Evolutionary conservation across 2,329 filamentous ascomycete genomes (phyloP), one percentile per base, ranked within the genome.

Genomic region (Gliomastix tumulicola): DNA sequence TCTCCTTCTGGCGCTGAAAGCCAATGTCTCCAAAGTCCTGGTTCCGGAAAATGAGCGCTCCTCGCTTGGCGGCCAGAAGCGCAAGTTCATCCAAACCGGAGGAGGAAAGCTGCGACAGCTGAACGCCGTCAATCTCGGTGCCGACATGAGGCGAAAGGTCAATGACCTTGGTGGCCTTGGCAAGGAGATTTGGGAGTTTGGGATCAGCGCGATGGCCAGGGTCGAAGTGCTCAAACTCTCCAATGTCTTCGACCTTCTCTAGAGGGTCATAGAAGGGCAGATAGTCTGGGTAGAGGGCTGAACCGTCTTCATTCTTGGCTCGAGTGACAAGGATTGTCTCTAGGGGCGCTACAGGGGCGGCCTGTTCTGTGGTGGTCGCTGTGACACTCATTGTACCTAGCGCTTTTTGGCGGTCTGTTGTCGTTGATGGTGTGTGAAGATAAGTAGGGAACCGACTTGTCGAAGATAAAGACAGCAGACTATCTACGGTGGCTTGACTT

Each of bases 171-270:
- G 41, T 43, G n/a, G 32, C 36, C 27, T 41, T 37, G 13, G 49
- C 34, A 12, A 56, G 40, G 7, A 56, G 48, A 33, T 50, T 49
- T 3, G 41, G 32, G 47, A 54, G 54, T 19, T 39, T 42, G 41
- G 28, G 28, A 18, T 38, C 36, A 30, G 36, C 36, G 13, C 79
- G 68, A 5, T 71, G 65, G 8, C 76, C 78, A 1, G 76, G 68
- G 34, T 84, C 79, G 18, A 69, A 48, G 44, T 80, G 69, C 74
- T 67, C 36, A 27, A 53, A 54, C 30, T 50, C 17, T 16, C 39
- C 39, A 10, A 36, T 21, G 21, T 39, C 36, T 28, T 39, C 37
- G 27, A 41, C 39, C 13, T 41, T 39, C 27, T 41, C 39, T 8
- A 41, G 36, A 16, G 39, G 39, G 18, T 41, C 36, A 22, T 41